Evolutionary conservation across 73 alveolate species (phyloP).

Genomic region (Tetrahymena thermophila): DNA sequence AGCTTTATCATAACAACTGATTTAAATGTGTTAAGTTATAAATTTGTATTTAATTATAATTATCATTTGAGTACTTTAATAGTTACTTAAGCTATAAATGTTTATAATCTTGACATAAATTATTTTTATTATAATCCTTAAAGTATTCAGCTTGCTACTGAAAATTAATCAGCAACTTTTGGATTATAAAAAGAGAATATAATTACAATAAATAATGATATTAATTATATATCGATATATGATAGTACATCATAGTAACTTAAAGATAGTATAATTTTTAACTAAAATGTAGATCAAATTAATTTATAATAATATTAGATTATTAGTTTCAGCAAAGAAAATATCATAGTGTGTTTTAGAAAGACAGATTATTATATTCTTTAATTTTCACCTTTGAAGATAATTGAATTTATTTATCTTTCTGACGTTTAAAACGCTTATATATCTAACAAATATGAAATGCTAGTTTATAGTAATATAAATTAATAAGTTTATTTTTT

Average conservation of each 20-base stretch:
- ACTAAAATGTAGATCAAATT: neutral
- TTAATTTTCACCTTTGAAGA: neutral
- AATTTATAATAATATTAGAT: too few relatives aligned
- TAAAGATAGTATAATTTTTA: neutral
- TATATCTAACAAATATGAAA: neutral
- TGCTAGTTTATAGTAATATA: neutral
- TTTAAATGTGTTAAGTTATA: too few relatives aligned
- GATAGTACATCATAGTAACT: neutral
- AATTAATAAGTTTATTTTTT: neutral
- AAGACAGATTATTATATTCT: neutral
- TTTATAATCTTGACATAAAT: neutral
- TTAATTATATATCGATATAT: neutral
- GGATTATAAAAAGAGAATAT: neutral
- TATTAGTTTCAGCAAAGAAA: neutral
- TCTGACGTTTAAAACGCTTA: neutral
- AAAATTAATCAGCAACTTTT: neutral
- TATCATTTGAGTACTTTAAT: neutral
- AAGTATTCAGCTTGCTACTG: neutral
- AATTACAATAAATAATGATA: neutral
- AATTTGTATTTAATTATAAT: too few relatives aligned
- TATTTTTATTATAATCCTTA: neutral
- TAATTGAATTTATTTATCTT: neutral
- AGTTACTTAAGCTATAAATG: neutral
- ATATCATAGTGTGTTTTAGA: neutral
- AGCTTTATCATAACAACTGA: neutral